phyloP scores from a whole-genome alignment of 495 filamentous ascomycete species.

The Penicillium ochrochloron region DNA sequence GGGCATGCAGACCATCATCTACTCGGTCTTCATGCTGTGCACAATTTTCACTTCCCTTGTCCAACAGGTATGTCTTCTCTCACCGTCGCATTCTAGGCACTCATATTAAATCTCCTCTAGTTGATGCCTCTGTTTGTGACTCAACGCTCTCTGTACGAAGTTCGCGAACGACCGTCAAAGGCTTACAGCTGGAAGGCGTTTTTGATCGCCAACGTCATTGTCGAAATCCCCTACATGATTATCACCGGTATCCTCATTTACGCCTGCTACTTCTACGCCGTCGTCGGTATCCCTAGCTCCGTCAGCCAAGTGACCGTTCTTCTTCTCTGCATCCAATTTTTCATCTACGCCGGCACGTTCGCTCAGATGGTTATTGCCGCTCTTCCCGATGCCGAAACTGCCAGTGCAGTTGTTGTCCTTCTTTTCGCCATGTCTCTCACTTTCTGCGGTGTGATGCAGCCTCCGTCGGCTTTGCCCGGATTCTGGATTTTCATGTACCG shows the following conservation, averaged over 20 bases:
- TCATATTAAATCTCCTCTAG: slow-evolving; percentile 39
- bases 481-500: slow-evolving; percentile 65
- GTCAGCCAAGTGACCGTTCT: slow-evolving; percentile 54
- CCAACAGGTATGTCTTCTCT: slow-evolving; percentile 49
- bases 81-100: background rate
- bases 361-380: slow-evolving; percentile 63
- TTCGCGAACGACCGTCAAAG: slow-evolving; percentile 68
- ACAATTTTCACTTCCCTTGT: slow-evolving; percentile 58
- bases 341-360: slow-evolving; percentile 54
- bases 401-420: slow-evolving; percentile 57
- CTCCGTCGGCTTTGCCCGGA: slow-evolving; percentile 57
- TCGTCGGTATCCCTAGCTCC: slow-evolving; percentile 46
- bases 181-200: slow-evolving; percentile 76
- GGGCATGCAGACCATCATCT: slow-evolving; percentile 58
- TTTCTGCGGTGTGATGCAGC: slow-evolving; percentile 64
- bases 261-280: slow-evolving; percentile 55
- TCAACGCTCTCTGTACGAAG: slow-evolving; percentile 66
- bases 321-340: slow-evolving; percentile 53
- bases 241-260: slow-evolving; percentile 48
- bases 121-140: slow-evolving; percentile 69
- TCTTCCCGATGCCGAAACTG: slow-evolving; percentile 58
- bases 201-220: slow-evolving; percentile 63
- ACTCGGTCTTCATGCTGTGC: slow-evolving; percentile 65
- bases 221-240: slow-evolving; percentile 55
- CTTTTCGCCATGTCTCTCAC: slow-evolving; percentile 61